A percentile compares a stretch with the other conserved stretches of the same genome.
Evolutionary conservation across 371 early-diverging fungal species (phyloP).

Genomic region (Circinella minor): DNA sequence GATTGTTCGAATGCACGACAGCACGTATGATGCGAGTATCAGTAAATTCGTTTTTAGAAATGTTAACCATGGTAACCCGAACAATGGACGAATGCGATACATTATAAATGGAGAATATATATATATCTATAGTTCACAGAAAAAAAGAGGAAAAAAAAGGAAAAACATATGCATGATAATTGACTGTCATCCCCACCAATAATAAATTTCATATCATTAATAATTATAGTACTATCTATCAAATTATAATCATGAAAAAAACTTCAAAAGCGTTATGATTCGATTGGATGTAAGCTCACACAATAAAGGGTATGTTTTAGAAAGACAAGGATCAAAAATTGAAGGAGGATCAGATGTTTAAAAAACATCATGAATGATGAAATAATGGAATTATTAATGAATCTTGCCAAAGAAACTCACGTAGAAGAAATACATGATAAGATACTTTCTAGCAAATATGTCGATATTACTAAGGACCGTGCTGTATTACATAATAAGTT

Average conservation of each 20-base stretch:
- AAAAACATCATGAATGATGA: conserved; percentile 90
- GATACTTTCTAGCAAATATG: conserved; percentile 94
- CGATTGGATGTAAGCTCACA: conserved; percentile 71
- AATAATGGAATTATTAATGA: conserved; percentile 77
- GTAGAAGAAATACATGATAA: conserved; percentile 85
- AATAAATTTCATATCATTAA: conserved; percentile 18
- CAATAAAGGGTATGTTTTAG: conserved; percentile 80
- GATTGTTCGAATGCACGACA: conserved; percentile 48
- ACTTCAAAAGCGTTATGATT: conserved; percentile 86
- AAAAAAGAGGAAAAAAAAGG: too few relatives aligned
- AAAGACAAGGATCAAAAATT: conserved; percentile 74
- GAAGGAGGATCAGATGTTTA: conserved; percentile 86
- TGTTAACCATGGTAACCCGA: conserved; percentile 52
- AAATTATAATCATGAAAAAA: conserved; percentile 81
- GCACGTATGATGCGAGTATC: conserved; percentile 55
- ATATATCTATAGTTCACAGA: not conserved
- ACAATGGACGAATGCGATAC: conserved; percentile 48
- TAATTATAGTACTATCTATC: conserved; percentile 78
- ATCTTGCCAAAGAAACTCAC: conserved; percentile 83
- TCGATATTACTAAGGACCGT: conserved; percentile 98
- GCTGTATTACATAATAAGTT: conserved; percentile 97
- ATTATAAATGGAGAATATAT: not conserved
- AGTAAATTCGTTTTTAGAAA: conserved; percentile 55
- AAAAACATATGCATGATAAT: not conserved
- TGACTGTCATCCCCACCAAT: not conserved